Evolutionary conservation across 306 rosid genomes (phyloP).

Genomic region (Pyrus bretschneideri): DNA sequence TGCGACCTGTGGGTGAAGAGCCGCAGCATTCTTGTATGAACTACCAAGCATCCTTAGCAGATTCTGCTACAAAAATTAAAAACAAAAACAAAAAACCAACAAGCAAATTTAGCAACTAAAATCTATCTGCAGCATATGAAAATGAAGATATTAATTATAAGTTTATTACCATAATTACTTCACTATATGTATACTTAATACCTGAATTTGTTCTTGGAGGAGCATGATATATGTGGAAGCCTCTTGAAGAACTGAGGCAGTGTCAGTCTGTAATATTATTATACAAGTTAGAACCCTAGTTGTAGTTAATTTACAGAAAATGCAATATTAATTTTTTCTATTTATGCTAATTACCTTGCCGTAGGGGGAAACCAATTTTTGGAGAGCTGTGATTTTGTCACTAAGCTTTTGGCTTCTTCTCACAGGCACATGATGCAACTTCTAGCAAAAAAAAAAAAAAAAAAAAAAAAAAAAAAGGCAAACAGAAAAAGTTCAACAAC

Average conservation of each 20-base stretch:
- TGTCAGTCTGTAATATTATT: slow-evolving; percentile 50
- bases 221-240: slow-evolving; percentile 52
- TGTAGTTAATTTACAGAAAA: background rate
- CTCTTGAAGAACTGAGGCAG: slow-evolving; percentile 81
- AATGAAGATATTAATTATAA: background rate
- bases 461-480: background rate
- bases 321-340: background rate
- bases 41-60: slow-evolving; percentile 27
- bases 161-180: background rate
- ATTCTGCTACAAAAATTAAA: slow-evolving; percentile 14
- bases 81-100: background rate
- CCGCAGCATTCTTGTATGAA: slow-evolving; percentile 16
- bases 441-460: background rate
- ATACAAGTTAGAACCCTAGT: background rate
- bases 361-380: slow-evolving; percentile 76
- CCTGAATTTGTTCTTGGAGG: slow-evolving; percentile 64
- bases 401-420: slow-evolving; percentile 65
- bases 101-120: background rate
- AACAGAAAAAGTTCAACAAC: background rate
- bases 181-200: slow-evolving; percentile 2
- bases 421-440: slow-evolving; percentile 27
- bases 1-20: slow-evolving; percentile 23
- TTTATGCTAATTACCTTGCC: slow-evolving; percentile 45
- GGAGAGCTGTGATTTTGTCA: slow-evolving; percentile 61
- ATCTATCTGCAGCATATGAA: background rate